These are phyloP conservation scores for Fonsecaea multimorphosa DNA, from an alignment of 2,329 filamentous ascomycete species.

Conservation along the genomic window DNA sequence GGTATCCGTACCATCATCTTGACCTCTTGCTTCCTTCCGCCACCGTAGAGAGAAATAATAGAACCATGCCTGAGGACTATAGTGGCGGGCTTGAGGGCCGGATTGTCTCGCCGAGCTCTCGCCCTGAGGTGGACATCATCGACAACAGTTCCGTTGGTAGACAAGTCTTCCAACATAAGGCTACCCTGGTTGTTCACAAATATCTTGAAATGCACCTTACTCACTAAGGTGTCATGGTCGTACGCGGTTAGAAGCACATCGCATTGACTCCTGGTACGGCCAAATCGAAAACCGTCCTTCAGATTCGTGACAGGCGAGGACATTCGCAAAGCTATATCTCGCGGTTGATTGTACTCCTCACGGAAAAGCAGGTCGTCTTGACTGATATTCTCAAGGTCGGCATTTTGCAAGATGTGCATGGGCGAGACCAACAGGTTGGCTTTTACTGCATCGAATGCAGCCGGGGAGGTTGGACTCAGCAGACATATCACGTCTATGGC, in stretches of 20 bases:
- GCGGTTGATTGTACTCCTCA: conserved; percentile 40
- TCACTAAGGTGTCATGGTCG: conserved; percentile 75
- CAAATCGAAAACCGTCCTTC: conserved; percentile 79
- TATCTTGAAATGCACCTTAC: conserved; percentile 95
- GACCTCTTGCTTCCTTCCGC: conserved; percentile 65
- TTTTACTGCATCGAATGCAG: conserved; percentile 73
- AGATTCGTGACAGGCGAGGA: conserved; percentile 75
- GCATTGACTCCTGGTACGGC: conserved; percentile 73
- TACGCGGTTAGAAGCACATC: conserved; percentile 74
- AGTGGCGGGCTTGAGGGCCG: conserved; percentile 46
- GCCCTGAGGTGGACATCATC: conserved; percentile 69
- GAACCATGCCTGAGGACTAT: conserved; percentile 75
- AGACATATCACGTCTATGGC: conserved; percentile 89
- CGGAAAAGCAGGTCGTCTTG: conserved; percentile 49
- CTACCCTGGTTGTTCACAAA: conserved; percentile 84
- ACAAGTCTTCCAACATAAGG: conserved; percentile 90
- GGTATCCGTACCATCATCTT: conserved; percentile 87
- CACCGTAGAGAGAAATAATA: conserved; percentile 69
- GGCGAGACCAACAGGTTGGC: conserved; percentile 59
- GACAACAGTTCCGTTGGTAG: conserved; percentile 93
- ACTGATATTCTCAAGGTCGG: conserved; percentile 48
- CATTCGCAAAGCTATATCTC: conserved; percentile 78
- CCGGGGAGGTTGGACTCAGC: conserved; percentile 76
- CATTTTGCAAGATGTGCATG: conserved; percentile 66
- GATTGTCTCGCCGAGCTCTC: conserved; percentile 41